Evolutionary conservation across 148 eudicot species (phyloP), one percentile per base, ranked within the genome.

Genomic region (Camellia japonica): DNA sequence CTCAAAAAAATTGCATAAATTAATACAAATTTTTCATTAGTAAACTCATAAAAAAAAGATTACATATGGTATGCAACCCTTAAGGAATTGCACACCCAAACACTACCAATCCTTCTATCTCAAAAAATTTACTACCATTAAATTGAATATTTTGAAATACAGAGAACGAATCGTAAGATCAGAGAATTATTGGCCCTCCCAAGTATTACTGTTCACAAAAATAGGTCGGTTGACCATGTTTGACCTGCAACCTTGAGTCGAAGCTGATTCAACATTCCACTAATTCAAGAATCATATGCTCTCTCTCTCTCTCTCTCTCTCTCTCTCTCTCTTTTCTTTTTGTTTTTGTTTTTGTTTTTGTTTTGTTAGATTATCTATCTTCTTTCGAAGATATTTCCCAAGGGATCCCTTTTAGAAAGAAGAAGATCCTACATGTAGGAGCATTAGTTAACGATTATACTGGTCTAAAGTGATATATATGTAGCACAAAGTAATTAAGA

Each of bases 261-360:
- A 80, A 80, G 85, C 84, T 72, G 88, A 90, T 81, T 86, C 75
- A 78, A 72, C 80, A 85, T 68, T 84, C 93, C 92, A 88, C 83
- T 84, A 77, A 18, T 44, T 69, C 54, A 69, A 68, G 44, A 51
- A 76, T 64, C 79, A 47, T 76, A 76, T 30, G 38, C 38, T 76
- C 66, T 64, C 46, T 75, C 78, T 42, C 43, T 75, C 67, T 9
- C 14, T 44, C 78, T 75, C n/a, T 10, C 15, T n/a, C 18, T 59
- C 11, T 44, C 38, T 76, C 18, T 47, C 3, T 8, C 12, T 23
- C 23, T 23, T 23, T 0, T 46, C 38, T 46, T 19, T 20, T 20
- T 7, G 60, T 51, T 23, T 30, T 30, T 30, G 38, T 30, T 30
- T 30, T 30, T 30, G 38, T 30, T 30, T 30, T 30, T 30, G 38